Conservation (phyloP, 1,139 yeast genomes). For the Saccharomyces hybrid region DNA sequence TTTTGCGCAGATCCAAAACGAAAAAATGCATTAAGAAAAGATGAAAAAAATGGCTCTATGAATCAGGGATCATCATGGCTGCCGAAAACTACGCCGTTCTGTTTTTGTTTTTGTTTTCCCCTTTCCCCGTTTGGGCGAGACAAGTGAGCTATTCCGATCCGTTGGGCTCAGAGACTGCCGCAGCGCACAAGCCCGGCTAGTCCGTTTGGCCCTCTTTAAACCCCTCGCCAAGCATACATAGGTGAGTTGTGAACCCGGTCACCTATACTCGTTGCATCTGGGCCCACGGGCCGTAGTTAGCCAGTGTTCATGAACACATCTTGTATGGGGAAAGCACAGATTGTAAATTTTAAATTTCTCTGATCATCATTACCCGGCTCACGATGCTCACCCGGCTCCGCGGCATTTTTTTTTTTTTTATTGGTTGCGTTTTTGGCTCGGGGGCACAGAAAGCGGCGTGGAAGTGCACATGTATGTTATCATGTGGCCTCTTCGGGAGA, state of each 20-base stretch:
- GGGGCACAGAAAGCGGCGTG: background rate
- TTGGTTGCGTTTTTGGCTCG: background rate
- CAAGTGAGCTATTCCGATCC: background rate
- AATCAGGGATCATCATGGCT: constrained; percentile 1
- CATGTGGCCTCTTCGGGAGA: background rate
- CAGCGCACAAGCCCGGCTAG: background rate
- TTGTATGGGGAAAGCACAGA: background rate
- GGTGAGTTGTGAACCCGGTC: background rate
- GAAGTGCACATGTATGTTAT: background rate
- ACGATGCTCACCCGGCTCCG: background rate
- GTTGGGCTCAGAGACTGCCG: background rate
- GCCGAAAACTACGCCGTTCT: constrained; percentile 1
- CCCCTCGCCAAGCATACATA: background rate
- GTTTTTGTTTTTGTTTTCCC: background rate
- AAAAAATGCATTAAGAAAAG: background rate
- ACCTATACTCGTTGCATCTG: background rate
- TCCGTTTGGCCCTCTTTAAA: background rate
- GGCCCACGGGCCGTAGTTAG: background rate
- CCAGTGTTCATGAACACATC: background rate
- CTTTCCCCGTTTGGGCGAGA: background rate
- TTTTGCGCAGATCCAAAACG: background rate
- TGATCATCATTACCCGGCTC: too few species aligned
- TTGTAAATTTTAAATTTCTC: too few species aligned
- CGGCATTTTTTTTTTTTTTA: background rate
- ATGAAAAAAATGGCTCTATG: constrained; percentile 1